Percentiles rank a stretch among this genome's conserved stretches.
Evolutionary conservation across 805 yeast genomes (phyloP).

Genomic region (Wickerhamiella azyma): DNA sequence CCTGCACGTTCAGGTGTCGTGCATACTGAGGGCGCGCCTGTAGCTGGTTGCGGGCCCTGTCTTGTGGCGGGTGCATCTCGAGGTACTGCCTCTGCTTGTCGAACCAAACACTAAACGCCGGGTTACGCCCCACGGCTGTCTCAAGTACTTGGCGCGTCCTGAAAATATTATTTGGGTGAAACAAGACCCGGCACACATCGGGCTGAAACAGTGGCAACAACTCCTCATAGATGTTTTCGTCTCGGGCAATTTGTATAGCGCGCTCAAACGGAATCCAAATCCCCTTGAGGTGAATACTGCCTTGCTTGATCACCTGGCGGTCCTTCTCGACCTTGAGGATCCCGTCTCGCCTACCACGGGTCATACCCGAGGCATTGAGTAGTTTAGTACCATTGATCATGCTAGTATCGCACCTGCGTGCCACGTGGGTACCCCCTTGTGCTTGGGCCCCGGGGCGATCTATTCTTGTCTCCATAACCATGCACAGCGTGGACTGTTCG

Average conservation of each 20-base stretch:
- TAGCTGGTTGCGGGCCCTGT: too few relatives aligned
- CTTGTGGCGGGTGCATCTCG: background rate
- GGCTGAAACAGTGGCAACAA: conserved; percentile 18
- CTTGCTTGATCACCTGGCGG: conserved; percentile 18
- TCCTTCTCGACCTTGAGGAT: conserved; percentile 16
- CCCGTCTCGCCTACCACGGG: conserved; percentile 21
- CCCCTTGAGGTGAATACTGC: conserved; percentile 19
- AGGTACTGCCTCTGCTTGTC: background rate
- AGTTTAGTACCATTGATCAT: conserved; percentile 23
- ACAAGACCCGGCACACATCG: conserved; percentile 20
- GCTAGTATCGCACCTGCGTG: conserved; percentile 20
- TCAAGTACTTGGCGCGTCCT: conserved; percentile 26
- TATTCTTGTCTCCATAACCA: conserved; percentile 12
- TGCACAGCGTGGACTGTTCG: conserved; percentile 17
- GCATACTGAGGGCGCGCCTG: background rate
- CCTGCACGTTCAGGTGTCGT: background rate
- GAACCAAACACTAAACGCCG: conserved; percentile 15
- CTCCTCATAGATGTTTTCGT: conserved; percentile 12
- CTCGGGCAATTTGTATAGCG: conserved; percentile 16
- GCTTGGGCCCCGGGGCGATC: too few relatives aligned
- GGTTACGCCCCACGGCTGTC: conserved; percentile 22
- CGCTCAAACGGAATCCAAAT: conserved; percentile 22
- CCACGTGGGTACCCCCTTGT: conserved; percentile 8
- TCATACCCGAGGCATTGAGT: conserved; percentile 15
- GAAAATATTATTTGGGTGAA: conserved; percentile 24